phyloP scores from a whole-genome alignment of 495 filamentous ascomycete genomes.

The Hamigera avellanea region DNA sequence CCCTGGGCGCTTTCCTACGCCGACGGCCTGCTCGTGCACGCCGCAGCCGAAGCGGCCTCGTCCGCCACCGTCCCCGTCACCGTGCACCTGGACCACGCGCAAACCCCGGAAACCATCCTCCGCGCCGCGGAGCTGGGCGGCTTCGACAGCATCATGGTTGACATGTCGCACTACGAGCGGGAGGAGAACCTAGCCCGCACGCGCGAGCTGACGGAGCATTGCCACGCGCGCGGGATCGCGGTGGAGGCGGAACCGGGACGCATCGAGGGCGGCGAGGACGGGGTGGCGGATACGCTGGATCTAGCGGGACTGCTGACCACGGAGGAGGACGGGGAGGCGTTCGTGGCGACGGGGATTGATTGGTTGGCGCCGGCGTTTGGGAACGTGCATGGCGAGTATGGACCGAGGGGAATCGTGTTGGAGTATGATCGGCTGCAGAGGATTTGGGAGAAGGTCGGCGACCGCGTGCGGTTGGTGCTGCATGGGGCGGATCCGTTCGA shows the following conservation, averaged over 20 bases:
- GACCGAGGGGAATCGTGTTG: slow-evolving; percentile 57
- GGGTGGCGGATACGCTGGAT: slow-evolving; percentile 64
- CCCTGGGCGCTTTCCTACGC: slow-evolving; percentile 75
- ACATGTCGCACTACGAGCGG: slow-evolving; percentile 76
- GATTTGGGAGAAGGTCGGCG: slow-evolving; percentile 52
- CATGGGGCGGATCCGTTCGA: slow-evolving; percentile 72
- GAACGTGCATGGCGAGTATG: slow-evolving; percentile 79
- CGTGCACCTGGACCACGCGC: slow-evolving; percentile 68
- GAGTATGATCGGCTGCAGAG: slow-evolving; percentile 58
- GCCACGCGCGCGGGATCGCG: slow-evolving; percentile 63
- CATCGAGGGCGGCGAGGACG: slow-evolving; percentile 80
- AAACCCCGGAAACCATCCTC: slow-evolving; percentile 59
- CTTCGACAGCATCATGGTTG: slow-evolving; percentile 76
- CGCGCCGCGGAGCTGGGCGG: slow-evolving; percentile 51
- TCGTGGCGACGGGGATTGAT: slow-evolving; percentile 69
- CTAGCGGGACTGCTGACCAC: slow-evolving; percentile 68
- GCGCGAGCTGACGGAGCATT: slow-evolving; percentile 56
- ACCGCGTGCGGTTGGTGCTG: slow-evolving; percentile 54
- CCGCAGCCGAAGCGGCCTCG: slow-evolving; percentile 50
- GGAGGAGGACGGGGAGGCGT: slow-evolving; percentile 62
- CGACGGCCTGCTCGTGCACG: slow-evolving; percentile 48
- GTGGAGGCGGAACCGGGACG: slow-evolving; percentile 73
- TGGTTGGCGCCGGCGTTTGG: slow-evolving; percentile 79
- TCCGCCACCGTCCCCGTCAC: slow-evolving; percentile 58
- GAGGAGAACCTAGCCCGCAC: slow-evolving; percentile 68